Percentiles rank a stretch among this genome's conserved stretches.
Conservation (phyloP, 495 filamentous ascomycete species). For the Hypoxylon rickii region DNA sequence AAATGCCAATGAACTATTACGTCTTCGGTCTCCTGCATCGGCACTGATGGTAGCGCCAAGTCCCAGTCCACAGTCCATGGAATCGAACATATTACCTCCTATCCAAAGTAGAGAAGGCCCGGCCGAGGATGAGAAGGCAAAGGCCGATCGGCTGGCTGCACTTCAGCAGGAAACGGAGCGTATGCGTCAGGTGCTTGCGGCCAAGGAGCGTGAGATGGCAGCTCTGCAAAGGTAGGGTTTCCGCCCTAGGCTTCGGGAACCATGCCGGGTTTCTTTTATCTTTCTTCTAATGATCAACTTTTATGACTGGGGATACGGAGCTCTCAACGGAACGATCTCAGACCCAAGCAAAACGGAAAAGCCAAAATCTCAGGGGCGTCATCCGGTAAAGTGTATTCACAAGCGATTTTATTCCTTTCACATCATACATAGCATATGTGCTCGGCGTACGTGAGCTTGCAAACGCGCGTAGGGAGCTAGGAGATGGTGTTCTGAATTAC, state of each 20-base stretch:
- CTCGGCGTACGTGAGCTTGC: constrained; percentile 20
- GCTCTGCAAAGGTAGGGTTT: constrained; percentile 54
- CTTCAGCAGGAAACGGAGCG: constrained; percentile 74
- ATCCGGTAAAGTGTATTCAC: constrained; percentile 5
- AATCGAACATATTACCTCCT: constrained; percentile 35
- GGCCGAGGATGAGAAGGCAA: constrained; percentile 57
- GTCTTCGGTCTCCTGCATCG: constrained; percentile 43
- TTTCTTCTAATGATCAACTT: constrained; percentile 15
- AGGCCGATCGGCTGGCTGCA: constrained; percentile 65
- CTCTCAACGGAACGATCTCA: constrained; percentile 10
- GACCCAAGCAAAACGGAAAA: constrained; percentile 4
- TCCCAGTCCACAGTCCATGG: constrained; percentile 40
- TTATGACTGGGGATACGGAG: constrained; percentile 17
- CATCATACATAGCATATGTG: constrained; percentile 27
- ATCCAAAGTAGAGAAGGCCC: constrained; percentile 47
- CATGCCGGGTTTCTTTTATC: constrained; percentile 2
- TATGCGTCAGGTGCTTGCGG: constrained; percentile 74
- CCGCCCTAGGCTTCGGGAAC: neutral
- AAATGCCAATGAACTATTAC: constrained; percentile 31
- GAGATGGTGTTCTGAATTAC: constrained; percentile 17
- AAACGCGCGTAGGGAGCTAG: constrained; percentile 2
- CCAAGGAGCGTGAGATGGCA: constrained; percentile 79
- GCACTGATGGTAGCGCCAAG: constrained; percentile 41
- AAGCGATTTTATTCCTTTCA: constrained; percentile 12
- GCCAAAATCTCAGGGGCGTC: constrained; percentile 11